phyloP scores from a whole-genome alignment of 805 yeast species.

The Sungouiozyma intestinalis region DNA sequence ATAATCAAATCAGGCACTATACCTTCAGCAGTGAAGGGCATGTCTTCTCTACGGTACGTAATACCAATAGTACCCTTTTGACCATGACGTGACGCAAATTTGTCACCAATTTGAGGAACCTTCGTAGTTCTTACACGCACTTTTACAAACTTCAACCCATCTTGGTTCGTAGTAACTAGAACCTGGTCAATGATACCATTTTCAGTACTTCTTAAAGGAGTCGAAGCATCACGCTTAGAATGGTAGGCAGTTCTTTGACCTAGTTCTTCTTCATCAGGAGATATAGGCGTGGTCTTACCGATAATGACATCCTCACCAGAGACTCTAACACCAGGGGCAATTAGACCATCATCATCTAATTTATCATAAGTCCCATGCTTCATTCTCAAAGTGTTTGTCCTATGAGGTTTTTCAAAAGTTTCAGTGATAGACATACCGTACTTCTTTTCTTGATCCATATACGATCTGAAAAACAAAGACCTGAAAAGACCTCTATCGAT shows the following conservation, averaged over 20 bases:
- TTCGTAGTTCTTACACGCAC: slow-evolving; percentile 99
- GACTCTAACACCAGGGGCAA: slow-evolving; percentile 97
- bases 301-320: slow-evolving; percentile 98
- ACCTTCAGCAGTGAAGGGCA: slow-evolving; percentile 96
- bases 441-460: slow-evolving; percentile 97
- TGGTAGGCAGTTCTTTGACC: slow-evolving; percentile 98
- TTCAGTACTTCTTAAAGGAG: slow-evolving; percentile 93
- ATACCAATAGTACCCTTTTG: slow-evolving; percentile 99
- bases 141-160: slow-evolving; percentile 93
- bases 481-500: slow-evolving; percentile 95
- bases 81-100: slow-evolving; percentile 98
- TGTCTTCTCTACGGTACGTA: slow-evolving; percentile 95
- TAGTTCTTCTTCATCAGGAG: slow-evolving; percentile 97
- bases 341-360: slow-evolving; percentile 94
- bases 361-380: slow-evolving; percentile 98
- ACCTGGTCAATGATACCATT: slow-evolving; percentile 98
- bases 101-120: slow-evolving; percentile 98
- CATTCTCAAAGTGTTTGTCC: slow-evolving; percentile 88
- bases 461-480: slow-evolving; percentile 90
- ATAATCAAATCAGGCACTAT: slow-evolving; percentile 94
- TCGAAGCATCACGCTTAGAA: slow-evolving; percentile 97
- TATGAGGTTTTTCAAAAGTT: slow-evolving; percentile 93
- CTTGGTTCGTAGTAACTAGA: slow-evolving; percentile 91
- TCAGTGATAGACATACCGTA: slow-evolving; percentile 98
- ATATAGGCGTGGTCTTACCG: slow-evolving; percentile 98